A percentile compares a stretch with the other conserved stretches of the same genome.
Conservation (phyloP, 1,284 basidiomycete species). For the Cutaneotrichosporon sp. region DNA sequence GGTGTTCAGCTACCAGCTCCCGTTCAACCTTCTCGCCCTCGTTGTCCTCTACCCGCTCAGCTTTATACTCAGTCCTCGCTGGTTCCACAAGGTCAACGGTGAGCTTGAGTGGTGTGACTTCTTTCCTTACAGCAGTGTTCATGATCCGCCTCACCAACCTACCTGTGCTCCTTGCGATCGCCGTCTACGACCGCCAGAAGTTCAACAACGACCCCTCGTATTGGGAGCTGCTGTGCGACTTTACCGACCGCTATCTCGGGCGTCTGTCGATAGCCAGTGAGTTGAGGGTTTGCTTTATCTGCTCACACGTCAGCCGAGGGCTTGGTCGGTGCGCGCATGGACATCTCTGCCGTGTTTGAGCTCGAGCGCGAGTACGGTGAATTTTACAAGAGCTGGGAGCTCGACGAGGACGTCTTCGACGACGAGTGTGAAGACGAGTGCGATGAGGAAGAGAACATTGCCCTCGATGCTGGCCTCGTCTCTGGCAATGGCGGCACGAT, state of each 20-base stretch:
- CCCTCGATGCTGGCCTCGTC: conserved; percentile 21
- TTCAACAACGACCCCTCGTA: conserved; percentile 64
- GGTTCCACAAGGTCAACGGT: conserved; percentile 73
- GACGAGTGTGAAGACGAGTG: conserved; percentile 27
- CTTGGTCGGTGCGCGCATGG: conserved; percentile 66
- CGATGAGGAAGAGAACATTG: conserved; percentile 9
- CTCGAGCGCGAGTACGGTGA: conserved; percentile 66
- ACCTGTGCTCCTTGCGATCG: conserved; percentile 77
- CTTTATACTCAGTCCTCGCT: conserved; percentile 63
- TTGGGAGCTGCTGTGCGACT: conserved; percentile 67
- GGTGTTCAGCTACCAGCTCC: conserved; percentile 89
- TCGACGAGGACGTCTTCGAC: conserved; percentile 56
- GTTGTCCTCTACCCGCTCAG: conserved; percentile 79
- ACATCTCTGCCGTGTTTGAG: conserved; percentile 80
- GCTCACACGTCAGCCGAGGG: conserved; percentile 64
- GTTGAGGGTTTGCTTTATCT: conserved; percentile 37
- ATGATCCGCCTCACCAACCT: conserved; percentile 72
- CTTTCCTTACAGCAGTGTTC: conserved; percentile 33
- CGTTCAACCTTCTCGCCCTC: conserved; percentile 79
- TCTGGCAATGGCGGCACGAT: conserved; percentile 6
- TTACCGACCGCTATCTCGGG: conserved; percentile 66
- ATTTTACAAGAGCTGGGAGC: conserved; percentile 48
- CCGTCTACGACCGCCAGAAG: conserved; percentile 77
- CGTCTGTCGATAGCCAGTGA: conserved; percentile 69
- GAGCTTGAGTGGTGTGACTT: not conserved